Evolutionary conservation across 306 rosid genomes (phyloP).

Genomic region (Sophora flavescens): DNA sequence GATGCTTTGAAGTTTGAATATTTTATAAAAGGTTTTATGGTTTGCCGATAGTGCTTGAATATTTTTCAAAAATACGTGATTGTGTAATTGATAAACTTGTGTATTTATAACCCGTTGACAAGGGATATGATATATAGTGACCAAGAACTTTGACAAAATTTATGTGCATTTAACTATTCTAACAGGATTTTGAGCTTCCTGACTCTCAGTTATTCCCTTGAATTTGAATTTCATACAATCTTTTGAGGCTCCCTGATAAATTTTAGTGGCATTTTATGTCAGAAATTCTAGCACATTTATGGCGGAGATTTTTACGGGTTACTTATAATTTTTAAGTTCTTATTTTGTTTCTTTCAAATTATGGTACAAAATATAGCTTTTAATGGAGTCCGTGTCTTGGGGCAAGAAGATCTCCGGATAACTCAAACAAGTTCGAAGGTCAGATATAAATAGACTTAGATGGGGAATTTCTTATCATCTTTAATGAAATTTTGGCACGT

Average conservation of each 20-base stretch:
- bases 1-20: constrained; percentile 36
- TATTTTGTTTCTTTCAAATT: constrained; percentile 43
- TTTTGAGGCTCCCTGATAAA: constrained; percentile 17
- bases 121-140: constrained; percentile 3
- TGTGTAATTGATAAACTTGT: constrained; percentile 25
- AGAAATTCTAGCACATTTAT: constrained; percentile 26
- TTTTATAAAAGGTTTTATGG: constrained; percentile 35
- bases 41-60: constrained; percentile 37
- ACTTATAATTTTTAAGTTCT: constrained; percentile 22
- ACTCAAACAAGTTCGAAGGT: constrained; percentile 73
- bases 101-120: constrained; percentile 3
- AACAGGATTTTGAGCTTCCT: constrained; percentile 34
- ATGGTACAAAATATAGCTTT: constrained; percentile 53
- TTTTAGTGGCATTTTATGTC: constrained; percentile 34
- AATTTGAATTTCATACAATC: constrained; percentile 11
- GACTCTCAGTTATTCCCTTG: constrained; percentile 14
- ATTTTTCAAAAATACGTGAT: constrained; percentile 1
- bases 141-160: constrained; percentile 25
- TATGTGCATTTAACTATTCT: constrained; percentile 34
- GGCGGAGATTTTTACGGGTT: background rate
- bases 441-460: constrained; percentile 44
- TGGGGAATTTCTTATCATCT: constrained; percentile 26
- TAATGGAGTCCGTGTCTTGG: constrained; percentile 49
- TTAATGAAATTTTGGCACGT: constrained; percentile 27
- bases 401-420: constrained; percentile 67